A percentile compares a stretch with the other conserved stretches of the same genome.
phyloP scores from a whole-genome alignment of 768 basidiomycete genomes.

The Amanita fuliginea region DNA sequence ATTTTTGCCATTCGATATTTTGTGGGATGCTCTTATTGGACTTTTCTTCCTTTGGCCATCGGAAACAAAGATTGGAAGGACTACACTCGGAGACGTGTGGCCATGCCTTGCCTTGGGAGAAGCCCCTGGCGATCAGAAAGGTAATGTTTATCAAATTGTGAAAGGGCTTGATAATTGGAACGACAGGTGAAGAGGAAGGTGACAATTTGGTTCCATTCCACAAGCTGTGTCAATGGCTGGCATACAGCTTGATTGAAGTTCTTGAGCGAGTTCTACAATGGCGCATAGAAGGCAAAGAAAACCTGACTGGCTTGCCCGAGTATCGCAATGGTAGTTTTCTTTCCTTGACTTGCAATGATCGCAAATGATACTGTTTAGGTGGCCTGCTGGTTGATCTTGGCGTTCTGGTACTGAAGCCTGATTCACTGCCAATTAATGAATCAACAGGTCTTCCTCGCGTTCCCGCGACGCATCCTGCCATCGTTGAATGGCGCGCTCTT shows the following conservation, averaged over 20 bases:
- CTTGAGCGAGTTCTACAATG: constrained; percentile 70
- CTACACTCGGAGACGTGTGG: constrained; percentile 91
- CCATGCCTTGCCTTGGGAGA: constrained; percentile 50
- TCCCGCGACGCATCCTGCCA: constrained; percentile 72
- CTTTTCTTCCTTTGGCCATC: constrained; percentile 87
- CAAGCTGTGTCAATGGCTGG: constrained; percentile 91
- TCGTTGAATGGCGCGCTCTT: constrained; percentile 95
- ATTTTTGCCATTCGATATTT: constrained; percentile 56
- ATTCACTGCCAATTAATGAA: constrained; percentile 38
- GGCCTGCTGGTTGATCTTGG: constrained; percentile 83
- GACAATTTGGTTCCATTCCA: constrained; percentile 87
- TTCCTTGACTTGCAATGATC: neutral
- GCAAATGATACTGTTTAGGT: constrained; percentile 29
- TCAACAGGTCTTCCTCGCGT: constrained; percentile 49
- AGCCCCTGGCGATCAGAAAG: constrained; percentile 5
- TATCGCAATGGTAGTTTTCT: constrained; percentile 70
- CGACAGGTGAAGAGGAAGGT: constrained; percentile 26
- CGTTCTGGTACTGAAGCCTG: constrained; percentile 58
- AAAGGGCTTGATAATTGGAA: constrained; percentile 7
- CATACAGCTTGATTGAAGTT: constrained; percentile 81
- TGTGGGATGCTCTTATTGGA: constrained; percentile 81
- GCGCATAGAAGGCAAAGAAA: constrained; percentile 71
- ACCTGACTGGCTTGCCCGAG: constrained; percentile 90
- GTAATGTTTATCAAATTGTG: constrained; percentile 4
- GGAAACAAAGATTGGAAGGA: constrained; percentile 52